These are phyloP conservation scores for Suillus hirtellus DNA, from an alignment of 768 basidiomycete genomes.

Conservation along the genomic window DNA sequence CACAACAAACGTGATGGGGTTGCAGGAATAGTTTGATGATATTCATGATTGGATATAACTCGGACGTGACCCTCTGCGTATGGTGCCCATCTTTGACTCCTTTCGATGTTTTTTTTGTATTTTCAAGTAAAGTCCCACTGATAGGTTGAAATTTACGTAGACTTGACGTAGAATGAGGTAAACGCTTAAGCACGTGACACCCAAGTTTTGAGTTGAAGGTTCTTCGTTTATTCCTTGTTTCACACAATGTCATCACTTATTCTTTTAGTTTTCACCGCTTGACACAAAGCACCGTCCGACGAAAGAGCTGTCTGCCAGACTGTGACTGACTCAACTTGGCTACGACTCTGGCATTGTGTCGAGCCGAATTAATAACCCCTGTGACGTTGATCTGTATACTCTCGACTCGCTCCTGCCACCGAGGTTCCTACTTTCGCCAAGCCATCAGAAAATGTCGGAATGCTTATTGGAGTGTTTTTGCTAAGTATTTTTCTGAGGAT, in stretches of 20 bases:
- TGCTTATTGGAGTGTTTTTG: no score
- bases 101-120: background rate
- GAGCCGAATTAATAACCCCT: no score
- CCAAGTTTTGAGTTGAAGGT: background rate
- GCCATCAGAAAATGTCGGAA: no score
- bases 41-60: background rate
- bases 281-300: background rate
- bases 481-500: no score
- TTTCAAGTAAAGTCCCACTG: background rate
- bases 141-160: background rate
- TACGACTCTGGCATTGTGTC: background rate
- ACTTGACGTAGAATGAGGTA: background rate
- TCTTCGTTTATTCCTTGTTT: background rate
- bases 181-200: no score
- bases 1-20: conserved; percentile 8
- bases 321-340: background rate
- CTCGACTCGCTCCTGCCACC: no score
- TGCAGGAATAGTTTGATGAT: conserved; percentile 8
- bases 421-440: no score
- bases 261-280: background rate
- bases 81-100: background rate
- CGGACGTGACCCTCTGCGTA: background rate
- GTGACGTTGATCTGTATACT: no score
- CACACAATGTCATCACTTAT: background rate
- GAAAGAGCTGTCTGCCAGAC: background rate